Conservation (phyloP, 2,329 filamentous ascomycete species). For the Camptophora hylomeconis region DNA sequence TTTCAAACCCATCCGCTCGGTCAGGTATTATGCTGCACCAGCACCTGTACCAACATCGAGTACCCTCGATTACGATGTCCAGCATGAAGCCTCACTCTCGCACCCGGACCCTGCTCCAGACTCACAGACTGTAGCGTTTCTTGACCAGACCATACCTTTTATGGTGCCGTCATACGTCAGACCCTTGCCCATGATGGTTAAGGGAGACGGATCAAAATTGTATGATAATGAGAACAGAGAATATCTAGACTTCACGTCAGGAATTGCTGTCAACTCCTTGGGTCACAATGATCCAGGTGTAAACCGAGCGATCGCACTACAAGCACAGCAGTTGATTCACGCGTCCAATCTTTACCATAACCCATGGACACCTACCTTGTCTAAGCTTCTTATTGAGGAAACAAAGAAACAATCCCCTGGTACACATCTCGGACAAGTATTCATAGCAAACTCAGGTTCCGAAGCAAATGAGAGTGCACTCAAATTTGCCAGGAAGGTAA, state of each 20-base stretch:
- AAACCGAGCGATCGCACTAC: conserved; percentile 59
- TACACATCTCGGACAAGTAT: conserved; percentile 46
- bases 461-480: conserved; percentile 97
- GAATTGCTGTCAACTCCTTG: conserved; percentile 87
- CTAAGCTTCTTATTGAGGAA: conserved; percentile 68
- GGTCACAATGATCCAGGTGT: conserved; percentile 82
- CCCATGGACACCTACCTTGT: conserved; percentile 82
- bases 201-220: conserved; percentile 73
- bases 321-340: conserved; percentile 72
- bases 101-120: conserved; percentile 62
- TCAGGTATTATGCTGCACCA: conserved; percentile 16
- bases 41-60: conserved; percentile 15
- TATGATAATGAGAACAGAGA: conserved; percentile 81
- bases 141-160: conserved; percentile 64
- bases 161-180: conserved; percentile 96
- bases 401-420: conserved; percentile 54
- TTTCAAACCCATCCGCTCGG: too few species aligned
- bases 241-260: conserved; percentile 90
- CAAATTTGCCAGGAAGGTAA: conserved; percentile 89
- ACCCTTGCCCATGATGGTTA: conserved; percentile 77
- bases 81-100: conserved; percentile 40
- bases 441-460: conserved; percentile 90
- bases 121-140: conserved; percentile 61
- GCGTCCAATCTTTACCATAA: conserved; percentile 97
- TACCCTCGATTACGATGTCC: conserved; percentile 11